A percentile compares a stretch with the other conserved stretches of the same genome.
phyloP scores from a whole-genome alignment of 805 yeast genomes.

The Spathaspora arborariae region DNA sequence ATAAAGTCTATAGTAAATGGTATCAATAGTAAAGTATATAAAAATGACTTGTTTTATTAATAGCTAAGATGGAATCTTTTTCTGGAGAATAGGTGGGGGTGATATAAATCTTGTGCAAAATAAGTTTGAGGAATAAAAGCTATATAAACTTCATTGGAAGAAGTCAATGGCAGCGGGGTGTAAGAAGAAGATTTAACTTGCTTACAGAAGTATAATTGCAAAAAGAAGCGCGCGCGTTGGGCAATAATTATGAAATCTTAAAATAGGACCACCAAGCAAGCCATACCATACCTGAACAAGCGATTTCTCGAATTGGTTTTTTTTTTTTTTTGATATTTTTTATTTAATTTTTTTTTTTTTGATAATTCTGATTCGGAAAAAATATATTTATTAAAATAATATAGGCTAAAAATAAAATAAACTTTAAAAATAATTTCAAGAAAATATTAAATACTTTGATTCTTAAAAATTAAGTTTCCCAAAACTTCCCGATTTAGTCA shows the following conservation, averaged over 20 bases:
- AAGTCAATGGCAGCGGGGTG: background rate
- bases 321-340: background rate
- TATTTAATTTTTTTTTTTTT: no score
- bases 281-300: background rate
- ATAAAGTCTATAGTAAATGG: no score
- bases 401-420: background rate
- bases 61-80: no score
- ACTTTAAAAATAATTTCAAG: background rate
- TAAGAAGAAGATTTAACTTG: background rate
- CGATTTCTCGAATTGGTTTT: background rate
- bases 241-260: background rate
- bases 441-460: no score
- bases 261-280: background rate
- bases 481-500: background rate
- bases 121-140: background rate
- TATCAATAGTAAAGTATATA: no score
- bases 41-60: no score
- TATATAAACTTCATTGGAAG: background rate
- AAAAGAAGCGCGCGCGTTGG: background rate
- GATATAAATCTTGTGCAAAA: no score
- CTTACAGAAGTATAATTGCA: background rate
- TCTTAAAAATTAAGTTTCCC: background rate
- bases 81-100: no score
- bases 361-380: background rate
- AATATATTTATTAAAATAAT: background rate